These are phyloP conservation scores for Boletales sp. DNA, from an alignment of 768 basidiomycete genomes.

Conservation along the genomic window DNA sequence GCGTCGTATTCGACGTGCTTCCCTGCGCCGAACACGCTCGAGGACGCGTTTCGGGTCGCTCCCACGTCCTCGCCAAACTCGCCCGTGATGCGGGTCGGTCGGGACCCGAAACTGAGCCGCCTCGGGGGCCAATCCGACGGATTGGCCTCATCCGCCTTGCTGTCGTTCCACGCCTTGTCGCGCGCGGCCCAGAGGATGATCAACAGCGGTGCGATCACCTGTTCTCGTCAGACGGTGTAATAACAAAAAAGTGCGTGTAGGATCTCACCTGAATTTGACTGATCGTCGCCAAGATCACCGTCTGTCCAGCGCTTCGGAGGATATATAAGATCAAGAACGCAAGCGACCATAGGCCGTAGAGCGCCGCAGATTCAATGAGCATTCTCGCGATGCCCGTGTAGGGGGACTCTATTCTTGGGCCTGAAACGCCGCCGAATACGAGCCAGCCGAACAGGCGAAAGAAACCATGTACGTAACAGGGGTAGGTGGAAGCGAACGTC, in stretches of 20 bases:
- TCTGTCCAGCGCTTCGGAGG: constrained; percentile 13
- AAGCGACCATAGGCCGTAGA: constrained; percentile 25
- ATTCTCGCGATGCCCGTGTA: constrained; percentile 21
- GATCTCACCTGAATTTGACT: constrained; percentile 20
- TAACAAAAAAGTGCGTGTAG: too few species aligned
- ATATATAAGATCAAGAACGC: constrained; percentile 19
- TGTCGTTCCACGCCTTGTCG: constrained; percentile 15
- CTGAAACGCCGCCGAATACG: constrained; percentile 1
- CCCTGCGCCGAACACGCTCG: not conserved
- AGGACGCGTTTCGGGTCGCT: not conserved
- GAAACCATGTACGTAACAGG: not conserved
- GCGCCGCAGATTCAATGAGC: constrained; percentile 22
- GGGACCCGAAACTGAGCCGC: constrained; percentile 7
- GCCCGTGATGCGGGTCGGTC: not conserved
- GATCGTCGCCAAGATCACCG: constrained; percentile 21
- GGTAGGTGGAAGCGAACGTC: not conserved
- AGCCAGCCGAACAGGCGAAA: not conserved
- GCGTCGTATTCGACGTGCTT: not conserved
- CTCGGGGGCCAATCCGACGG: not conserved
- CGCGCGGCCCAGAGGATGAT: constrained; percentile 24
- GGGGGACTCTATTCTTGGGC: constrained; percentile 12
- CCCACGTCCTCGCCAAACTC: not conserved
- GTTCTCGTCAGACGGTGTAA: too few species aligned
- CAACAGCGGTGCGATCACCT: constrained; percentile 26
- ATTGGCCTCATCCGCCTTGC: not conserved